Base-by-base conservation (phyloP, 169 alveolate species). In the Plasmodium vinckei region DNA sequence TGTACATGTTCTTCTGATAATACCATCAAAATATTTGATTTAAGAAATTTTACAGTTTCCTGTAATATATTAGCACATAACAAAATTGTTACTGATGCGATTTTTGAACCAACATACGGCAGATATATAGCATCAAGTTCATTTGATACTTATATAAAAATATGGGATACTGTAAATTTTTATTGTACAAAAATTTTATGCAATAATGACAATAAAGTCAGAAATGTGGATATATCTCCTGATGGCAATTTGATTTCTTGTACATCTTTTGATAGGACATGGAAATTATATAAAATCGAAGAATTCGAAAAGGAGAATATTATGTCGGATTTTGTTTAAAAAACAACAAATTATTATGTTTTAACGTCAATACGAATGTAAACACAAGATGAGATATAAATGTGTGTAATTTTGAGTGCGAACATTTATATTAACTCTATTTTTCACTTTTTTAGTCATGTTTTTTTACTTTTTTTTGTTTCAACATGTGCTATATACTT, bases 81-180 rank as follows among this genome's bases (percentile, higher is more conserved):
- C 44, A 94, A 94, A 72, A 89, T 94, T 23, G 95, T 94, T 19
- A 92, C 94, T n/a, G 94, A 87, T 49, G 88, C 91, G 17, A 82
- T 89, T 87, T 94, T 94, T 82, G 96, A 94, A 61, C 95, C 96
- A 33, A 70, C 87, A 7, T 93, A 93, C 73, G 96, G 96, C 2
- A 91, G 96, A 54, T 94, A 67, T 87, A 88, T 94, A 44, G 92
- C 94, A n/a, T 92, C 96, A 12, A 44, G 94, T 53, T 94, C 96
- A 33, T 94, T 94, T 60, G 96, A 94, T 70, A 92, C 94, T 57
- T 92, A 68, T 72, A 72, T 94, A 33, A 94, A 94, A 63, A 87
- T 94, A 60, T 94, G 96, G 96, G 95, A 94, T 49, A 82, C 95
- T 19, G 92, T 87, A 19, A 92, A 88, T 33, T 94, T 92, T 89